These are phyloP conservation scores for Penicillium italicum DNA, from an alignment of 2,329 filamentous ascomycete genomes.

Conservation along the genomic window DNA sequence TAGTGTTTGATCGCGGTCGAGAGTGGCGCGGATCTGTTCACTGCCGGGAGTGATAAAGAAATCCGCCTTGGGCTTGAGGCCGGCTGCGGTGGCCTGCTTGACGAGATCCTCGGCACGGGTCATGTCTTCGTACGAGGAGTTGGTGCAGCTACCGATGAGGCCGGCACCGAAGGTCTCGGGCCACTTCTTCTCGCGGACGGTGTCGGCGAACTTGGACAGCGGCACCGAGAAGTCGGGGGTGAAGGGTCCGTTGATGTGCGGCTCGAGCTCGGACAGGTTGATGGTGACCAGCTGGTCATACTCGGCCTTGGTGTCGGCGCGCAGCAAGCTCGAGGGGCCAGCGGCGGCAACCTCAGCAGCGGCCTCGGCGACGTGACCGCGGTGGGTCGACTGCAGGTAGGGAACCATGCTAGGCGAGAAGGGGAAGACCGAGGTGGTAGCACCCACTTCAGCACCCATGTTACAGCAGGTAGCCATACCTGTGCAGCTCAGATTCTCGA, in stretches of 20 bases:
- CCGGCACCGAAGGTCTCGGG: slow-evolving; percentile 86
- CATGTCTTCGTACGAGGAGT: slow-evolving; percentile 99
- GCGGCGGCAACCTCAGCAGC: slow-evolving; percentile 57
- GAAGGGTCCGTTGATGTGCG: slow-evolving; percentile 95
- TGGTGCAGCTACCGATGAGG: slow-evolving; percentile 96
- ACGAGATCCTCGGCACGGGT: slow-evolving; percentile 89
- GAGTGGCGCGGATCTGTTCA: slow-evolving; percentile 92
- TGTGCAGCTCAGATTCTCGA: slow-evolving; percentile 83
- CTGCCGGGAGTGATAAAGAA: slow-evolving; percentile 97
- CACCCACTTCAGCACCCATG: slow-evolving; percentile 85
- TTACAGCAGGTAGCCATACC: slow-evolving; percentile 91
- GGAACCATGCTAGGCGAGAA: slow-evolving; percentile 79
- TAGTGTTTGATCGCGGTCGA: slow-evolving; percentile 84
- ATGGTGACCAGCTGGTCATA: slow-evolving; percentile 93
- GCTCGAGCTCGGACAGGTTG: slow-evolving; percentile 83
- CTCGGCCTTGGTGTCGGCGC: slow-evolving; percentile 73
- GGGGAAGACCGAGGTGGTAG: slow-evolving; percentile 93
- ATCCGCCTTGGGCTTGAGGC: slow-evolving; percentile 79
- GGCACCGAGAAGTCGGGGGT: slow-evolving; percentile 94
- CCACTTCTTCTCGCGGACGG: slow-evolving; percentile 82
- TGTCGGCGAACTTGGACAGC: slow-evolving; percentile 81
- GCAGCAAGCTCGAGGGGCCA: slow-evolving; percentile 48
- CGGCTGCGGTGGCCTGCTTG: slow-evolving; percentile 84
- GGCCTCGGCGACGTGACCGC: slow-evolving; percentile 65
- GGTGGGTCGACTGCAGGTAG: slow-evolving; percentile 81